These are phyloP conservation scores for Aspergillus novofumigatus DNA, from an alignment of 2,329 filamentous ascomycete genomes.

Conservation along the genomic window DNA sequence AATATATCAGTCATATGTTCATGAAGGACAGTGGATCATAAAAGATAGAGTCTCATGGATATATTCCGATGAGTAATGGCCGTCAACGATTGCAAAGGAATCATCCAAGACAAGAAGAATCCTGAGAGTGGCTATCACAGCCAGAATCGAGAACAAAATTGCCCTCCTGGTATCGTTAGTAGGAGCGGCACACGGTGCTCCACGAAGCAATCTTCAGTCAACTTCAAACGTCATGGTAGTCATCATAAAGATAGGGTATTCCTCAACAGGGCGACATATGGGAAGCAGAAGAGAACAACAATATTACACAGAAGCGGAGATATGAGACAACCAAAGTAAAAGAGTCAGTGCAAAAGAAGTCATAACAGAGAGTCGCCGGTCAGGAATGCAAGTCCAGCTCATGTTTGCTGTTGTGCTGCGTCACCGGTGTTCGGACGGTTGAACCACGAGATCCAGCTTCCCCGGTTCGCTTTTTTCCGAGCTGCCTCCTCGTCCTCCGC, in stretches of 20 bases:
- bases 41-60: not conserved
- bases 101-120: not conserved
- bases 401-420: constrained; percentile 9
- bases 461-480: constrained; percentile 43
- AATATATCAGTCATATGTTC: not conserved
- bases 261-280: not conserved
- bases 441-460: constrained; percentile 47
- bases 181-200: not conserved
- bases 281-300: not conserved
- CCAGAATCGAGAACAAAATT: not conserved
- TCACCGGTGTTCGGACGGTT: constrained; percentile 34
- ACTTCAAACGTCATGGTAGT: not conserved
- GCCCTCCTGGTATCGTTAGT: not conserved
- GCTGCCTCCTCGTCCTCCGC: constrained; percentile 41
- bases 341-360: constrained; percentile 11
- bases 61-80: not conserved
- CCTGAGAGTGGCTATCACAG: not conserved
- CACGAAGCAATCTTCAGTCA: not conserved
- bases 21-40: not conserved
- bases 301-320: not conserved
- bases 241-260: not conserved
- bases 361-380: constrained; percentile 1
- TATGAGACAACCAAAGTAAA: not conserved
- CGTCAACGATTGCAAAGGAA: not conserved
- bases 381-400: constrained; percentile 2